Base-by-base conservation (phyloP, 805 yeast genomes). In the Wickerhamiella hasegawae region DNA sequence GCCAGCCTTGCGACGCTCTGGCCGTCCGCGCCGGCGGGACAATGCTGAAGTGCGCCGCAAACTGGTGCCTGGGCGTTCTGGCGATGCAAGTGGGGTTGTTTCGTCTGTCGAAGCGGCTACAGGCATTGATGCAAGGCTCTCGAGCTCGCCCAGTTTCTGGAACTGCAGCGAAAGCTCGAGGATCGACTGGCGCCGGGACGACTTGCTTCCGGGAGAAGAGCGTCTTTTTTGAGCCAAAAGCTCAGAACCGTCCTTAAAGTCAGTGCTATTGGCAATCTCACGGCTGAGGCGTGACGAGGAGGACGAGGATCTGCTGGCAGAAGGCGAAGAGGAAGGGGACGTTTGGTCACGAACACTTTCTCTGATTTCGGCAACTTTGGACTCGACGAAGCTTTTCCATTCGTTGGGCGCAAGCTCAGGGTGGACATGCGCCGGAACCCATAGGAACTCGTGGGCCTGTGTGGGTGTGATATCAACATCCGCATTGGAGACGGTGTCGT, bases 371-470 rank as follows among this genome's bases (percentile, higher is more conserved):
- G 60, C 49, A 5, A 60, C 54, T 33, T 57, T 59, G 28, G 51
- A 47, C 38, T 55, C 55, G 17, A 62, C 61, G 46, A 58, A 62
- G 14, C 60, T 43, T 35, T 54, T 52, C 66, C 66, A 62, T 47
- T 80, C 82, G 48, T 81, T 92, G 2, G 97, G 97, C 18, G 92
- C 85, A n/a, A 87, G 69, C 47, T 80, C 87, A 1, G 97, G 97
- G 53, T 90, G 98, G 26, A 83, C 65, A 42, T 72, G 73, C 2
- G 97, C 98, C 0, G 97, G 97, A 1, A 90, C 96, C 98, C 98
- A 87, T 36, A 87, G 60, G 22, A 80, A 57, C 38, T 69, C 42
- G 18, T 39, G 15, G 15, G 28, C 28, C 28, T 26, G 28, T 5
- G 15, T n/a, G 14, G 10, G 15, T 5, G 14, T 26, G 15, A 26